Evolutionary conservation across 2,329 filamentous ascomycete species (phyloP).

Genomic region (Fonsecaea pedrosoi): DNA sequence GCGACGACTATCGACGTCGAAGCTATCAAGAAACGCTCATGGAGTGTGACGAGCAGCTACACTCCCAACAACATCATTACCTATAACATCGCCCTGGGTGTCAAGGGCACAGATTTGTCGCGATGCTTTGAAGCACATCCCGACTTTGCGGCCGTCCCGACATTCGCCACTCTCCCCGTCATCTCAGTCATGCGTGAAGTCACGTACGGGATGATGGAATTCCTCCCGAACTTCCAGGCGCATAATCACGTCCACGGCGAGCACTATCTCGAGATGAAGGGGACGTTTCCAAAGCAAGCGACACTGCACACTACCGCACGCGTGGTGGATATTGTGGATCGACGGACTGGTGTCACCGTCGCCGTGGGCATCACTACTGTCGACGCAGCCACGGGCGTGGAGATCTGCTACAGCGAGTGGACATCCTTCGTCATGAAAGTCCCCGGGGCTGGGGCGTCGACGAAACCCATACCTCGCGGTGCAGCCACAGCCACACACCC

Average conservation of each 20-base stretch:
- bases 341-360: conserved; percentile 28
- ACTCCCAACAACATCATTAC: conserved; percentile 23
- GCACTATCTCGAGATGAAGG: conserved; percentile 27
- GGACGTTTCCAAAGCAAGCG: conserved; percentile 17
- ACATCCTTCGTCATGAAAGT: conserved; percentile 30
- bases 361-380: conserved; percentile 27
- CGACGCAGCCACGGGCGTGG: conserved; percentile 15
- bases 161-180: conserved; percentile 24
- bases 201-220: conserved; percentile 20
- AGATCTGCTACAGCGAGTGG: conserved; percentile 33
- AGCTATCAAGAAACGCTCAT: conserved; percentile 12
- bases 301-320: conserved; percentile 20
- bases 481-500: conserved; percentile 4
- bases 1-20: conserved; percentile 7
- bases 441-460: conserved; percentile 22
- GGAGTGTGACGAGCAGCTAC: conserved; percentile 21
- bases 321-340: conserved; percentile 29
- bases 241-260: conserved; percentile 33
- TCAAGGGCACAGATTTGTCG: conserved; percentile 21
- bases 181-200: conserved; percentile 28
- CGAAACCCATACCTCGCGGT: conserved; percentile 6
- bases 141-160: conserved; percentile 26
- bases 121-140: conserved; percentile 31
- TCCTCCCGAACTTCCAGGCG: conserved; percentile 26
- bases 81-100: conserved; percentile 33